phyloP scores from a whole-genome alignment of 805 yeast species.

The Candida railenensis region DNA sequence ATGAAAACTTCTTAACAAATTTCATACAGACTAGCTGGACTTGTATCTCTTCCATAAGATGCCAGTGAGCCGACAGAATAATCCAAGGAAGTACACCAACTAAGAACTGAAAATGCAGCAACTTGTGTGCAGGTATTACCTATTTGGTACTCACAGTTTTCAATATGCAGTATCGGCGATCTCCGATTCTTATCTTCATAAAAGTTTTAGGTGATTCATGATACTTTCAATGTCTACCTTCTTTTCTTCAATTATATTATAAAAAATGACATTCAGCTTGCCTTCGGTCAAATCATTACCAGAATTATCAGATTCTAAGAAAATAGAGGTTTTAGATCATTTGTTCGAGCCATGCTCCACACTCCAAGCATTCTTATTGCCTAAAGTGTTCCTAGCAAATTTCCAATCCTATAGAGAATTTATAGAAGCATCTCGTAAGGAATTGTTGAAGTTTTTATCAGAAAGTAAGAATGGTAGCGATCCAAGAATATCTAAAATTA shows the following conservation, averaged over 20 bases:
- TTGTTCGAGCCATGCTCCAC: constrained; percentile 67
- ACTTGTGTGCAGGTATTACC: too few relatives aligned
- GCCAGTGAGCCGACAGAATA: too few relatives aligned
- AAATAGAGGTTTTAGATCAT: constrained; percentile 46
- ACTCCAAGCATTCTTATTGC: constrained; percentile 29
- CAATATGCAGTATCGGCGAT: constrained; percentile 4
- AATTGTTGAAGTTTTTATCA: constrained; percentile 31
- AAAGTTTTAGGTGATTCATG: not conserved
- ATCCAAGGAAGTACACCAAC: too few relatives aligned
- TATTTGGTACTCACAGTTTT: too few relatives aligned
- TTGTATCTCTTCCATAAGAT: not conserved
- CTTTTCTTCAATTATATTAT: not conserved
- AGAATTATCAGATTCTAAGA: constrained; percentile 19
- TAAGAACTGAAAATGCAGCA: too few relatives aligned
- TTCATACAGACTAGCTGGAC: constrained; percentile 14
- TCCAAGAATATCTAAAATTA: constrained; percentile 47
- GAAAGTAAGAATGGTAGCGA: constrained; percentile 15
- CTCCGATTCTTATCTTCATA: constrained; percentile 3
- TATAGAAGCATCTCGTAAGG: constrained; percentile 44
- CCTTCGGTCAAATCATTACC: constrained; percentile 29
- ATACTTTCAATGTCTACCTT: not conserved
- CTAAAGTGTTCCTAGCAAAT: constrained; percentile 21
- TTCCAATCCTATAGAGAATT: constrained; percentile 23
- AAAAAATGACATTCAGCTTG: constrained; percentile 12
- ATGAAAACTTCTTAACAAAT: constrained; percentile 17